Percentiles rank a stretch among this genome's conserved stretches.
Evolutionary conservation across 2,329 filamentous ascomycete species (phyloP).

Genomic region (Calonectria pseudoreteaudii): DNA sequence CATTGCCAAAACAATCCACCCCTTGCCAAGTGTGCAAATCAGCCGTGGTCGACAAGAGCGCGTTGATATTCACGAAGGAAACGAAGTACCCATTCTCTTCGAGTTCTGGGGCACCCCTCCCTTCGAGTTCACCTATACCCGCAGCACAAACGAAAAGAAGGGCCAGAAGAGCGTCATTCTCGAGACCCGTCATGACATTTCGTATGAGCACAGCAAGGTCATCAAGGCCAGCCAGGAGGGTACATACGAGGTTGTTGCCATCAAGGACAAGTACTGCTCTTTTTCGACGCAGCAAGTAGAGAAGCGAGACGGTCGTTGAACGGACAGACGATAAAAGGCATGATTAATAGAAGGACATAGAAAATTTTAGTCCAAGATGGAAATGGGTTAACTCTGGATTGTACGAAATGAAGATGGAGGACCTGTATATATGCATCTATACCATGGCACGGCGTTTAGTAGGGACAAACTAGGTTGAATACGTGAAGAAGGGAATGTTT

Average conservation of each 20-base stretch:
- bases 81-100: constrained; percentile 91
- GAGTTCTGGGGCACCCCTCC: constrained; percentile 96
- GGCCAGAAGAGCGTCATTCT: constrained; percentile 83
- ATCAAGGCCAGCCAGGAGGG: constrained; percentile 92
- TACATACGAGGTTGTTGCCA: constrained; percentile 96
- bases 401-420: constrained; percentile 33
- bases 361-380: constrained; percentile 24
- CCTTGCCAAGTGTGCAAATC: constrained; percentile 90
- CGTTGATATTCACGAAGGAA: constrained; percentile 96
- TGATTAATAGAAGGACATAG: constrained; percentile 11
- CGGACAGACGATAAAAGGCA: neutral
- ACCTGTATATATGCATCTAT: constrained; percentile 51
- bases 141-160: constrained; percentile 86
- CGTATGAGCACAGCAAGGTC: constrained; percentile 83
- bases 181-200: constrained; percentile 90
- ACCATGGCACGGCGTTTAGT: constrained; percentile 54
- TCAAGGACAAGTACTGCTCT: constrained; percentile 92
- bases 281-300: constrained; percentile 79
- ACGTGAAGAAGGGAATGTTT: constrained; percentile 24
- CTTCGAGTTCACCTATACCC: constrained; percentile 97
- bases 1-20: constrained; percentile 86
- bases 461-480: constrained; percentile 42
- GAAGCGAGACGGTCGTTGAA: constrained; percentile 58
- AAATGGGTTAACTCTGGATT: constrained; percentile 29
- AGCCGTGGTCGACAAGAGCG: constrained; percentile 84